phyloP scores from a whole-genome alignment of 208 protist species.

The Trypanosomatidae sp. region DNA sequence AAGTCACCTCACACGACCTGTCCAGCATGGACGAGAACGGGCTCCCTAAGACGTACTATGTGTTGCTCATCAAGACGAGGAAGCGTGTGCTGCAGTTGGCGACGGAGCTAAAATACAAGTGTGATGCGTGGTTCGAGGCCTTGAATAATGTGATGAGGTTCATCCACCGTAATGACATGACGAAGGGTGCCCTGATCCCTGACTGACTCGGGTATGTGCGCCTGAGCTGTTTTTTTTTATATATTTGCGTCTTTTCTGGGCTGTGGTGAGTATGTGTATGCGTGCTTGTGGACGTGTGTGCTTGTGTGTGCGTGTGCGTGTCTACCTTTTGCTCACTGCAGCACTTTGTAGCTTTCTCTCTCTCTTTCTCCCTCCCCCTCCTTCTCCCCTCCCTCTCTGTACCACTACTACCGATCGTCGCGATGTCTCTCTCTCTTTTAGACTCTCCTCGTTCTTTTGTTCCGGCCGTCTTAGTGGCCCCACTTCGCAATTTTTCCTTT shows the following conservation, averaged over 20 bases:
- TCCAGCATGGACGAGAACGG: slow-evolving; percentile 49
- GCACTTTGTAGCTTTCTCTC: not conserved
- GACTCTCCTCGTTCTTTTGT: slow-evolving; percentile 4
- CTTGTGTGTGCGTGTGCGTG: not conserved
- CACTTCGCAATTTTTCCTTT: not conserved
- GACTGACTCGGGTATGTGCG: slow-evolving; percentile 20
- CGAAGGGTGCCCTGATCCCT: slow-evolving; percentile 36
- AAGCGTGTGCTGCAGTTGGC: slow-evolving; percentile 70
- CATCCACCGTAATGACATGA: slow-evolving; percentile 48
- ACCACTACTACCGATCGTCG: slow-evolving; percentile 10
- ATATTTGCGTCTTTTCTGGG: not conserved
- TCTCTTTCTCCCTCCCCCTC: not conserved
- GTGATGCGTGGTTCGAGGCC: slow-evolving; percentile 79
- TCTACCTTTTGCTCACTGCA: not conserved
- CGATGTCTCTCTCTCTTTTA: not conserved
- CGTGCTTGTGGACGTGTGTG: not conserved
- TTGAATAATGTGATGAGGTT: slow-evolving; percentile 76
- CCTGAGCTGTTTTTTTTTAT: not conserved
- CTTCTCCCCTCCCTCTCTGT: slow-evolving; percentile 2
- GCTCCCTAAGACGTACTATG: slow-evolving; percentile 63
- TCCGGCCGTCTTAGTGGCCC: not conserved
- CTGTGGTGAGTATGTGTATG: slow-evolving; percentile 1
- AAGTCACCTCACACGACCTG: slow-evolving; percentile 52
- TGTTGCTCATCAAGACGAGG: slow-evolving; percentile 68
- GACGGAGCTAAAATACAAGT: slow-evolving; percentile 68